Evolutionary conservation across 2,329 filamentous ascomycete genomes (phyloP).

Genomic region (Bisporella sp.): DNA sequence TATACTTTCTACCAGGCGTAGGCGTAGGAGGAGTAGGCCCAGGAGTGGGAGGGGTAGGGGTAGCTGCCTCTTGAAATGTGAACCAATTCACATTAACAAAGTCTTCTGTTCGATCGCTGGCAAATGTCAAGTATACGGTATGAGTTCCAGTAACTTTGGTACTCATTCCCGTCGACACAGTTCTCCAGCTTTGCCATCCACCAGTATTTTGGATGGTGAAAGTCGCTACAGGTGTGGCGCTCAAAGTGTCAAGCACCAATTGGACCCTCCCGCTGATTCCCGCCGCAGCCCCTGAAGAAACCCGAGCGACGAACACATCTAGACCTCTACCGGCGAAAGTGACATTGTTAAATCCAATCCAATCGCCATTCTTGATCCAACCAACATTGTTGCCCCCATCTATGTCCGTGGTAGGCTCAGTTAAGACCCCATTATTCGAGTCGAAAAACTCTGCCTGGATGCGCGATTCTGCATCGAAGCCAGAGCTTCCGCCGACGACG

Average conservation of each 20-base stretch:
- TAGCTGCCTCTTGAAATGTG: background rate
- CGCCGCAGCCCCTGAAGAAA: slow-evolving; percentile 2
- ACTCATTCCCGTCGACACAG: background rate
- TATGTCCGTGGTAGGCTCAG: slow-evolving; percentile 3
- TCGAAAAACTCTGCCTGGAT: slow-evolving; percentile 2
- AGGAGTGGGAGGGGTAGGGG: too few species aligned
- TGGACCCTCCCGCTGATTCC: slow-evolving; percentile 5
- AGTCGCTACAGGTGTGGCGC: background rate
- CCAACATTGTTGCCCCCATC: slow-evolving; percentile 5
- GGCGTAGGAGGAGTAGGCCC: too few species aligned
- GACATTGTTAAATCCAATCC: slow-evolving; percentile 6
- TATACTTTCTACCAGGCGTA: too few species aligned
- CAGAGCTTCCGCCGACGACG: slow-evolving; percentile 12
- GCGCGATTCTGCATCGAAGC: too few species aligned
- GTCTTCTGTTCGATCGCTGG: slow-evolving; percentile 3
- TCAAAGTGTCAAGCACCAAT: slow-evolving; percentile 1
- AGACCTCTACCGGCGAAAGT: slow-evolving; percentile 1
- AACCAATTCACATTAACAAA: slow-evolving; percentile 9
- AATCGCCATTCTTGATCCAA: slow-evolving; percentile 6
- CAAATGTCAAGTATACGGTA: slow-evolving; percentile 4
- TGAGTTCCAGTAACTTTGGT: slow-evolving; percentile 2
- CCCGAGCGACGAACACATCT: slow-evolving; percentile 2
- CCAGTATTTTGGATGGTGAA: slow-evolving; percentile 4
- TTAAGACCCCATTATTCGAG: slow-evolving; percentile 4
- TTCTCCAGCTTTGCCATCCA: slow-evolving; percentile 7